Evolutionary conservation across 495 filamentous ascomycete species (phyloP), one percentile per base, ranked within the genome.

Genomic region (Podospora comata): DNA sequence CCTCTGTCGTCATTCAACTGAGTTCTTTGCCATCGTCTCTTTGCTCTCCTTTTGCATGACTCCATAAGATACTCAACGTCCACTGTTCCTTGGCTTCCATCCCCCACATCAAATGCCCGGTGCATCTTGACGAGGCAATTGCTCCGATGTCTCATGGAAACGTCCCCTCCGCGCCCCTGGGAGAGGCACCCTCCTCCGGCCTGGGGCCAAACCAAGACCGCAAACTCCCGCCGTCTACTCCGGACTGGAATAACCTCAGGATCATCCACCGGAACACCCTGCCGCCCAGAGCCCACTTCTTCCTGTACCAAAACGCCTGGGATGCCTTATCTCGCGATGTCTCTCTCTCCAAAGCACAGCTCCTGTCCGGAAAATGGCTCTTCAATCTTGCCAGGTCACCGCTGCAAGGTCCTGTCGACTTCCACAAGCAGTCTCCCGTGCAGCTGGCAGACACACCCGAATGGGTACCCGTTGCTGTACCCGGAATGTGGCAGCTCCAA

Each of bases 401-500:
- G 6, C 72, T 84, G 16, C 71, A 79, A 4, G 85, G 84, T 7
- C 79, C 83, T 2, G 74, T 76, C 23, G 76, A 79, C 39, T 82
- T 82, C 73, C 69, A 78, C 55, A 74, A 78, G 28, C 72, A 81
- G 20, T 67, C 66, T 20, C 74, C 76, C 57, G 57, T 60, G 6
- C 44, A 48, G 5, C 60, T 77, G n/a, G 20, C 15, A 5, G 70
- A 74, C 54, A 68, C 68, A 4, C 56, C 68, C 0, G 77, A 77
- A 62, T 91, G 89, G 88, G 77, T 72, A n/a, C 70, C 80, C 53
- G 87, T 90, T 65, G 67, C 81, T 44, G 89, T 91, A 11, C 89
- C 88, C 0, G 86, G 87, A 13, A 88, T 89, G 82, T 91, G 89
- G 89, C 89, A 91, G 71, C 77, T 88, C 18, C 87, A 91, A 70